Evolutionary conservation across 169 alveolate species (phyloP).

Genomic region (Toxoplasma gondii): DNA sequence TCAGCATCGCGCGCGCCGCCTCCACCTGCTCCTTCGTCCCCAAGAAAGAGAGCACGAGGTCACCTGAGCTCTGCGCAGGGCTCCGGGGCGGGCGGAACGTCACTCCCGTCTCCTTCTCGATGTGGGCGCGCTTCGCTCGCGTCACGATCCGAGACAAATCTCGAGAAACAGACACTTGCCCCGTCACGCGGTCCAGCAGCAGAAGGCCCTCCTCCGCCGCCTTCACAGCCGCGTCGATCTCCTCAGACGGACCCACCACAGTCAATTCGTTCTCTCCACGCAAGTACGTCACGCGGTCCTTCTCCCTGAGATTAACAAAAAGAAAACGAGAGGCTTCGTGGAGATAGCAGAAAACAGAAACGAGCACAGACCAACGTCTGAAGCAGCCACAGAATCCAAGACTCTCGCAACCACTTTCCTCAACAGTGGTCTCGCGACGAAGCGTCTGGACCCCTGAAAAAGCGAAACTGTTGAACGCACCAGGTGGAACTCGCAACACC

Average conservation of each 20-base stretch:
- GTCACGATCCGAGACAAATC: not conserved
- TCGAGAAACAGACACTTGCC: not conserved
- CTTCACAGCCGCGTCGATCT: not conserved
- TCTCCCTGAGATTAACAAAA: not conserved
- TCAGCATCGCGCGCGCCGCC: conserved; percentile 1
- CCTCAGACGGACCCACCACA: conserved; percentile 3
- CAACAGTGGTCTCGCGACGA: too few species aligned
- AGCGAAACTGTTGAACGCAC: too few species aligned
- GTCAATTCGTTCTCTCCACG: conserved; percentile 15
- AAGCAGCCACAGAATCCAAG: too few species aligned
- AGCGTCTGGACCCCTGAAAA: too few species aligned
- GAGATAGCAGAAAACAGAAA: not conserved
- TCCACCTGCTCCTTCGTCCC: not conserved
- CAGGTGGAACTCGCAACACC: too few species aligned
- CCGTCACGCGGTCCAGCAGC: not conserved
- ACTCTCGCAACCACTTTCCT: too few species aligned
- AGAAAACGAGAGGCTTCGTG: not conserved
- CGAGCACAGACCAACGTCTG: too few species aligned
- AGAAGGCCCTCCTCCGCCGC: conserved; percentile 25
- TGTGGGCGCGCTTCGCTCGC: conserved; percentile 16
- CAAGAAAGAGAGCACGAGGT: not conserved
- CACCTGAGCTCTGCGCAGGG: not conserved
- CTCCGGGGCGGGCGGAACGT: not conserved
- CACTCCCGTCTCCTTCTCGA: conserved; percentile 18
- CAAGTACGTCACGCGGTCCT: not conserved